Evolutionary conservation across 305 asterid species (phyloP).

Genomic region (Coffea humblotiana): DNA sequence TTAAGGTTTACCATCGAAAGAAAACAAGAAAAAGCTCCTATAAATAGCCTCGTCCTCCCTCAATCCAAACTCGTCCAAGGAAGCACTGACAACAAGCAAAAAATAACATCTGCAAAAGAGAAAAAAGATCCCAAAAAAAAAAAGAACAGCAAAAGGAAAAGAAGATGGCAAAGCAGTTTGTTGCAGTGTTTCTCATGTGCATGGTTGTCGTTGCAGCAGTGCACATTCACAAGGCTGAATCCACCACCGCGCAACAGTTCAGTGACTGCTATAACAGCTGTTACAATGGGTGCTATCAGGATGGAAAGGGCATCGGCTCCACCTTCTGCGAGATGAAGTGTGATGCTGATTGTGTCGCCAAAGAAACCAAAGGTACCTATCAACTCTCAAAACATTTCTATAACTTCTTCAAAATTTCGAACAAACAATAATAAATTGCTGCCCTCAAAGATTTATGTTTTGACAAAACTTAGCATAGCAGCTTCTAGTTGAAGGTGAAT

Average conservation of each 20-base stretch:
- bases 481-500: too few relatives aligned
- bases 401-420: too few relatives aligned
- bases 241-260: conserved; percentile 1
- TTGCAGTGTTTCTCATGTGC: conserved; percentile 32
- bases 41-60: not conserved
- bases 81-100: conserved; percentile 8
- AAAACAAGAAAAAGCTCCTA: not conserved
- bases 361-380: conserved; percentile 21
- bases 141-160: not conserved
- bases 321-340: conserved; percentile 43
- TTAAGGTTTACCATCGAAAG: conserved; percentile 12
- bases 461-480: too few relatives aligned
- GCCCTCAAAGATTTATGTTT: too few relatives aligned
- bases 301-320: conserved; percentile 24
- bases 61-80: conserved; percentile 9
- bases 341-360: conserved; percentile 22
- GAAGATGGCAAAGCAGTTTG: conserved; percentile 26
- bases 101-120: not conserved
- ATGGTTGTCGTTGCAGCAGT: conserved; percentile 30
- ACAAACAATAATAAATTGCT: too few relatives aligned
- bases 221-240: conserved; percentile 22
- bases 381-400: not conserved
- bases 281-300: conserved; percentile 11
- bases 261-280: not conserved
- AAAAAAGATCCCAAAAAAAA: not conserved